Percentiles rank a stretch among this genome's conserved stretches.
phyloP scores from a whole-genome alignment of 345 rosid genomes.

The Psidium guajava region DNA sequence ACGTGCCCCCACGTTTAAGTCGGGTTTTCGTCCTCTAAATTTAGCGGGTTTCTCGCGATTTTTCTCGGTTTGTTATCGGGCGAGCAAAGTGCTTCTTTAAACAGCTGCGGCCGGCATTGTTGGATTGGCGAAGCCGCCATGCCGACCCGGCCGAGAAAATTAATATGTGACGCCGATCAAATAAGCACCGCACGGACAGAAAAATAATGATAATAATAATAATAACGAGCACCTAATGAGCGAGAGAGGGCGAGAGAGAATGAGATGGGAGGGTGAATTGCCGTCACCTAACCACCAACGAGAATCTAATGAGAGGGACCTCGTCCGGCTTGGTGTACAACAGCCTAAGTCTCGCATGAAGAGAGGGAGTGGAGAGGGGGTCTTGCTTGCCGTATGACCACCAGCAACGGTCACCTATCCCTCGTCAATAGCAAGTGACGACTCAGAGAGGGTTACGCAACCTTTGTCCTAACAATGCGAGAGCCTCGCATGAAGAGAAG shows the following conservation, averaged over 20 bases:
- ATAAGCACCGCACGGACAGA: background rate
- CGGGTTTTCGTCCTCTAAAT: background rate
- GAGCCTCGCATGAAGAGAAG: background rate
- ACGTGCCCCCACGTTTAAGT: background rate
- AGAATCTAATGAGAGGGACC: background rate
- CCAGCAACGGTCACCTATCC: too few species aligned
- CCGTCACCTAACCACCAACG: background rate
- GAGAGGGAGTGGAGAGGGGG: too few species aligned
- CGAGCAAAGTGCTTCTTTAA: background rate
- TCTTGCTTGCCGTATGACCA: too few species aligned
- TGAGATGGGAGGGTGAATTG: background rate
- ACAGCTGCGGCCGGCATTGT: background rate
- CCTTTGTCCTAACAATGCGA: too few species aligned
- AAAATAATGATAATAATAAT: too few species aligned
- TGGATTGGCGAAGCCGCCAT: background rate
- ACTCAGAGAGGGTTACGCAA: too few species aligned
- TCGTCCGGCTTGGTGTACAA: accelerated
- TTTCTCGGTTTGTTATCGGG: background rate
- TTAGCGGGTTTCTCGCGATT: background rate
- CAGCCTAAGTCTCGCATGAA: background rate
- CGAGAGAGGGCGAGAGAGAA: background rate
- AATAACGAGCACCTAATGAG: background rate
- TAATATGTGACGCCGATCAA: background rate
- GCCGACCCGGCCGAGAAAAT: background rate
- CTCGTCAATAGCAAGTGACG: too few species aligned